Percentiles rank a stretch among this genome's conserved stretches.
Conservation (phyloP, 805 yeast species). For the Cyberlindnera subsufficiens region DNA sequence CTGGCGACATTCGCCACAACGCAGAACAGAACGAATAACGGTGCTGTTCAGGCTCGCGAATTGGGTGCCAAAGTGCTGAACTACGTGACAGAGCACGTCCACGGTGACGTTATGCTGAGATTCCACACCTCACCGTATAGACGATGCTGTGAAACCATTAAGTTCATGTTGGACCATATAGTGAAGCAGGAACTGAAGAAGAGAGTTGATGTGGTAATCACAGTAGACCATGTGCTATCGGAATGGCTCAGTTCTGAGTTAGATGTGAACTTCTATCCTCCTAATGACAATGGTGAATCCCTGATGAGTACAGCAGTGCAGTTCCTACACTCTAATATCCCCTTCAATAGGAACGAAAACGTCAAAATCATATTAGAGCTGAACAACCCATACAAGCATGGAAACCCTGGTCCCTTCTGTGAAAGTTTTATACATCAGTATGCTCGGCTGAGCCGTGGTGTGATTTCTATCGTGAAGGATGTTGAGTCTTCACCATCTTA, state of each 20-base stretch:
- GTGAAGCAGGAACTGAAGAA: slow-evolving; percentile 9
- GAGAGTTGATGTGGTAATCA: slow-evolving; percentile 20
- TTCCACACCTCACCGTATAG: slow-evolving; percentile 39
- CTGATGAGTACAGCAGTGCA: slow-evolving; percentile 33
- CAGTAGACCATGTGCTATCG: slow-evolving; percentile 35
- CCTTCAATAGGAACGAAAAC: slow-evolving; percentile 13
- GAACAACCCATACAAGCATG: slow-evolving; percentile 29
- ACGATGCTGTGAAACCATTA: slow-evolving; percentile 36
- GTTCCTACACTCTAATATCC: slow-evolving; percentile 27
- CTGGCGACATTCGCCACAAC: slow-evolving; percentile 23
- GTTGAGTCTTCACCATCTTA: slow-evolving; percentile 5
- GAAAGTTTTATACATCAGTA: slow-evolving; percentile 33
- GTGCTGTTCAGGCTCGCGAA: slow-evolving; percentile 21
- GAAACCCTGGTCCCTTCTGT: slow-evolving; percentile 38
- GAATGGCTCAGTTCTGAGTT: slow-evolving; percentile 40
- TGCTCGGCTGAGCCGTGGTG: slow-evolving; percentile 28
- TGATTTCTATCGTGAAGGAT: slow-evolving; percentile 28
- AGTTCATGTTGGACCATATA: slow-evolving; percentile 19
- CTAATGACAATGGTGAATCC: slow-evolving; percentile 39
- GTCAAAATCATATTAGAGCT: slow-evolving; percentile 27
- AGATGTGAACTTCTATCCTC: slow-evolving; percentile 34
- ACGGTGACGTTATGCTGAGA: slow-evolving; percentile 12
- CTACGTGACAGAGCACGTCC: slow-evolving; percentile 16
- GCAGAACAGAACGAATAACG: slow-evolving; percentile 23
- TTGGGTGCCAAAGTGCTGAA: slow-evolving; percentile 18